Percentiles rank a stretch among this genome's conserved stretches.
These are phyloP conservation scores for Arthroderma sp. DNA, from an alignment of 2,329 filamentous ascomycete genomes.

Conservation along the genomic window DNA sequence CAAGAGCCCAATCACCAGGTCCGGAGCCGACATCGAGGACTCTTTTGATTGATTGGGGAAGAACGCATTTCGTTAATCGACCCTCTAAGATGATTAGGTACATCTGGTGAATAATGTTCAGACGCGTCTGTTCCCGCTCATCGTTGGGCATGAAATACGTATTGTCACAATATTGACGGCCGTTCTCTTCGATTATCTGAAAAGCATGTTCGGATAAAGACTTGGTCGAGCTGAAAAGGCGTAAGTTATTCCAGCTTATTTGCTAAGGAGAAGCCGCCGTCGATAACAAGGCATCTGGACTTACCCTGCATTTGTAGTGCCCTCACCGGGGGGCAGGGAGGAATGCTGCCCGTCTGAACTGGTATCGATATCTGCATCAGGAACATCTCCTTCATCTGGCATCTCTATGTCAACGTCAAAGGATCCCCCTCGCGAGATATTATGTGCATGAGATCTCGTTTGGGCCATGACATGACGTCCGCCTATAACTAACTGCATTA, in stretches of 20 bases:
- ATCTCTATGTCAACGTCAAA: neutral
- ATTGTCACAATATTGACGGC: constrained; percentile 49
- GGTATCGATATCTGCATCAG: neutral
- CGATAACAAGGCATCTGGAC: neutral
- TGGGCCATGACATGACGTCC: constrained; percentile 12
- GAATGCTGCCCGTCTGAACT: constrained; percentile 2
- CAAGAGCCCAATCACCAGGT: constrained; percentile 24
- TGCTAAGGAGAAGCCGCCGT: neutral
- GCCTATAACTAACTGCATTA: neutral
- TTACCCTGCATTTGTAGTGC: neutral
- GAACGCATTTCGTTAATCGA: constrained; percentile 23
- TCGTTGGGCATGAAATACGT: constrained; percentile 57
- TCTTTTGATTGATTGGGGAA: constrained; percentile 21
- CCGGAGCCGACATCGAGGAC: constrained; percentile 38
- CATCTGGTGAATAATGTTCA: constrained; percentile 52
- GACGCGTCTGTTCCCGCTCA: constrained; percentile 50
- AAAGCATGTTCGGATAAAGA: constrained; percentile 30
- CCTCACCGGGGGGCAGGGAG: neutral
- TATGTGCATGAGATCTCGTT: constrained; percentile 7
- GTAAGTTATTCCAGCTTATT: neutral
- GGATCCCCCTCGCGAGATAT: neutral
- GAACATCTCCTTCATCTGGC: neutral
- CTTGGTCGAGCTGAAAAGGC: constrained; percentile 24
- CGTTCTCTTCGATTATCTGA: constrained; percentile 49
- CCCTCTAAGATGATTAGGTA: constrained; percentile 39